Evolutionary conservation across 441 rosid species (phyloP), one percentile per base, ranked within the genome.

Genomic region (Gossypium gossypioides): DNA sequence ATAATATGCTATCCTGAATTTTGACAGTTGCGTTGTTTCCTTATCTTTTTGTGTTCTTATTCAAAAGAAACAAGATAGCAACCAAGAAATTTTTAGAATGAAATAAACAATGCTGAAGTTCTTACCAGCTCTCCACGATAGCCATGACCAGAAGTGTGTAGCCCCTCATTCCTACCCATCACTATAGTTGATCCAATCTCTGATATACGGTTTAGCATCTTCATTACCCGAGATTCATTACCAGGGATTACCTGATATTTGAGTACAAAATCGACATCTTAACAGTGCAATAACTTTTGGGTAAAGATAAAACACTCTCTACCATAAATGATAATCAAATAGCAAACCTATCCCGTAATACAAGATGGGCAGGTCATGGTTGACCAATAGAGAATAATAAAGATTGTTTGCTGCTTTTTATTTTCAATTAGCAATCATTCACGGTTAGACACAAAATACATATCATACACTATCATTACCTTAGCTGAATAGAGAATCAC

Each of bases 101-200:
- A 61, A 69, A 76, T 40, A 68, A 75, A 72, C 58, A 77, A 76
- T 6, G 16, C 3, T 32, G 21, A 59, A 16, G 8, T 40, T 63
- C 82, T 81, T 80, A 94, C 98, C 80, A 94, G 85, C 74, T 94
- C 98, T 72, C 96, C 98, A 69, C 97, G 97, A 84, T 91, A 91
- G 73, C 84, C 98, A 80, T 94, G 98, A 42, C 98, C 98, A 77
- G 98, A 91, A 77, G 97, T 90, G 81, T 94, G 98, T 72, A 94
- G 86, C 83, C 85, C 77, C 61, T 88, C 93, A 76, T 89, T 88
- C 81, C 72, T 89, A 61, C 98, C 98, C 94, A 89, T 91, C 55
- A 94, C 85, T 72, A 94, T 84, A 66, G 84, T 81, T 81, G 98
- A 91, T 29, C 98, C 98, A 59, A 94, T 89, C 57, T 91, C 98